phyloP scores from a whole-genome alignment of 139 green algal genomes.

The Medakamo hakoo region DNA sequence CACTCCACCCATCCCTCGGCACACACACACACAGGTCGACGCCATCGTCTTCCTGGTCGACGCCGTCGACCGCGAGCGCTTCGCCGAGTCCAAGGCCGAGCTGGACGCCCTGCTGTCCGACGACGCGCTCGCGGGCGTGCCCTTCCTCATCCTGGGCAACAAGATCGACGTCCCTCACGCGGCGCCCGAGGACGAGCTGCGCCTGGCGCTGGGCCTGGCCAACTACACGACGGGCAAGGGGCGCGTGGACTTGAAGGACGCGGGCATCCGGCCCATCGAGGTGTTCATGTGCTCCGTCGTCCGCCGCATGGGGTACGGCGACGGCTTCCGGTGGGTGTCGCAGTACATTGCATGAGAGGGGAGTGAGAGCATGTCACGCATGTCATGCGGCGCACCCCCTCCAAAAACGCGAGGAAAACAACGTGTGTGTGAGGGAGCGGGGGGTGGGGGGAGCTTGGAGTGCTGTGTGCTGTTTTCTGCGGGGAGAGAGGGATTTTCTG shows the following conservation, averaged over 20 bases:
- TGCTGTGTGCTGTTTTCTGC: too few relatives aligned
- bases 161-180: conserved; percentile 94
- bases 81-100: conserved; percentile 81
- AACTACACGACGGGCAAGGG: conserved; percentile 96
- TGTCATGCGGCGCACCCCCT: too few relatives aligned
- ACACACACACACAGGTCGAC: conserved; percentile 88
- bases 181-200: conserved; percentile 72
- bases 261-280: conserved; percentile 82
- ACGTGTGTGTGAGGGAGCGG: too few relatives aligned
- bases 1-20: too few relatives aligned
- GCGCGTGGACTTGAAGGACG: conserved; percentile 71
- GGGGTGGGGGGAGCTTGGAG: too few relatives aligned
- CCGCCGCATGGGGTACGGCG: conserved; percentile 82
- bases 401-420: too few relatives aligned
- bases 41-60: conserved; percentile 98
- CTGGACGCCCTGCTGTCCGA: conserved; percentile 84
- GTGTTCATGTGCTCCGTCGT: conserved; percentile 97
- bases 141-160: conserved; percentile 96
- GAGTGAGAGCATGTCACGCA: not conserved
- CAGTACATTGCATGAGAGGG: conserved; percentile 82
- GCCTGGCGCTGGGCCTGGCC: conserved; percentile 74
- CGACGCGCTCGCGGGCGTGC: conserved; percentile 77
- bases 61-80: conserved; percentile 85
- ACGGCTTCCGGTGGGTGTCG: conserved; percentile 93
- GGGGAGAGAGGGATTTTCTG: too few relatives aligned